These are phyloP conservation scores for Bromus sterilis DNA, from an alignment of 176 grass and related monocot species.

Conservation along the genomic window DNA sequence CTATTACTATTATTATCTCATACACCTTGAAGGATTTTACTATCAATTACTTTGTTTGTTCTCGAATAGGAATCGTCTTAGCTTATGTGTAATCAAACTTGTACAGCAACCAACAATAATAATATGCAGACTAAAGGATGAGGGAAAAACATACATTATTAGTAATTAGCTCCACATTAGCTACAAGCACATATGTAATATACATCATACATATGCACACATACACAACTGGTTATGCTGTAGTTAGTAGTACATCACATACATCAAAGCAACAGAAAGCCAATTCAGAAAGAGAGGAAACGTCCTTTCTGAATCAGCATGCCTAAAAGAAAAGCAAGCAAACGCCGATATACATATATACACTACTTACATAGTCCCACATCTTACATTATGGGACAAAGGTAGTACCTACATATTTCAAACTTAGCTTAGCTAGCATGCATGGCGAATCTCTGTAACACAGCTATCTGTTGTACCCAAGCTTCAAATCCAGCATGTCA, in stretches of 20 bases:
- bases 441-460: not conserved
- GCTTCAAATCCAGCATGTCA: conserved; percentile 26
- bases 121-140: not conserved
- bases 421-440: not conserved
- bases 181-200: not conserved
- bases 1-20: too few species aligned
- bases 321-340: not conserved
- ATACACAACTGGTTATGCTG: not conserved
- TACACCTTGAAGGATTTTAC: not conserved
- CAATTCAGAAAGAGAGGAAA: conserved; percentile 13
- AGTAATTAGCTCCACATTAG: not conserved
- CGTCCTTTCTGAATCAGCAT: conserved; percentile 19
- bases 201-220: not conserved
- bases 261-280: not conserved
- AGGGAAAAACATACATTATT: not conserved
- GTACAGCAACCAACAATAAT: not conserved
- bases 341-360: not conserved
- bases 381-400: too few species aligned
- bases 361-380: not conserved
- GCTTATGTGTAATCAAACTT: not conserved
- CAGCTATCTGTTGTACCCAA: not conserved
- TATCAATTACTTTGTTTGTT: not conserved
- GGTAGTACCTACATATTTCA: not conserved
- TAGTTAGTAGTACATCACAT: not conserved
- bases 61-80: not conserved